phyloP scores from a whole-genome alignment of 1,139 yeast species.

The Debaryomyces singareniensis region DNA sequence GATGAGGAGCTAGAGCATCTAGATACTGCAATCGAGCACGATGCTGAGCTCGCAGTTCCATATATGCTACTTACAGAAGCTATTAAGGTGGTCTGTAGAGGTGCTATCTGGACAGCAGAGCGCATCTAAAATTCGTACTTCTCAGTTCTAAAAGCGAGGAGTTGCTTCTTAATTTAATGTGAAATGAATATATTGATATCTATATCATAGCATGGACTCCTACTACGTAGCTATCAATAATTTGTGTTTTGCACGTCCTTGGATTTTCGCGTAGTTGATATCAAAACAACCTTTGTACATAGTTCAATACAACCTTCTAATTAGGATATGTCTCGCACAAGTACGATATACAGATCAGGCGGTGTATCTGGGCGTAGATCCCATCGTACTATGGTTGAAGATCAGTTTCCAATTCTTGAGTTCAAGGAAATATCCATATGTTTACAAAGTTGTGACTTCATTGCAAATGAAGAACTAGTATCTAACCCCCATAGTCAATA shows the following conservation, averaged over 20 bases:
- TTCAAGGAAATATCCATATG: constrained; percentile 57
- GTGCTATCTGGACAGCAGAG: constrained; percentile 92
- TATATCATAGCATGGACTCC: too few relatives aligned
- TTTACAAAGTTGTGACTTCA: constrained; percentile 57
- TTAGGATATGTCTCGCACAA: constrained; percentile 18
- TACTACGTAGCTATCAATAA: too few relatives aligned
- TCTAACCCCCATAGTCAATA: constrained; percentile 61
- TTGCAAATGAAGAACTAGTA: constrained; percentile 58
- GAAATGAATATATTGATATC: constrained; percentile 1
- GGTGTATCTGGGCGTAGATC: constrained; percentile 11
- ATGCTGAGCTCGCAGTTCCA: constrained; percentile 90
- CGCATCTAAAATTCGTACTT: constrained; percentile 38
- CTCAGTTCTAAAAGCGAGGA: neutral
- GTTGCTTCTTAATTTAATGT: constrained; percentile 1
- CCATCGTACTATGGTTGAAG: constrained; percentile 13
- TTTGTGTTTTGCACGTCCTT: constrained; percentile 1
- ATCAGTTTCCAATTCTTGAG: constrained; percentile 62
- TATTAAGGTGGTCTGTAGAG: constrained; percentile 73
- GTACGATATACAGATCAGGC: constrained; percentile 16
- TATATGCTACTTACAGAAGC: constrained; percentile 82
- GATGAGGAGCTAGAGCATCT: constrained; percentile 96
- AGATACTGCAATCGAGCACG: constrained; percentile 87
- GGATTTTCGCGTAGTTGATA: too few relatives aligned
- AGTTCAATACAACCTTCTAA: neutral
- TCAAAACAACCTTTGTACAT: neutral